Evolutionary conservation across 257 asterid species (phyloP), one percentile per base, ranked within the genome.

Genomic region (Jacaranda copaia): DNA sequence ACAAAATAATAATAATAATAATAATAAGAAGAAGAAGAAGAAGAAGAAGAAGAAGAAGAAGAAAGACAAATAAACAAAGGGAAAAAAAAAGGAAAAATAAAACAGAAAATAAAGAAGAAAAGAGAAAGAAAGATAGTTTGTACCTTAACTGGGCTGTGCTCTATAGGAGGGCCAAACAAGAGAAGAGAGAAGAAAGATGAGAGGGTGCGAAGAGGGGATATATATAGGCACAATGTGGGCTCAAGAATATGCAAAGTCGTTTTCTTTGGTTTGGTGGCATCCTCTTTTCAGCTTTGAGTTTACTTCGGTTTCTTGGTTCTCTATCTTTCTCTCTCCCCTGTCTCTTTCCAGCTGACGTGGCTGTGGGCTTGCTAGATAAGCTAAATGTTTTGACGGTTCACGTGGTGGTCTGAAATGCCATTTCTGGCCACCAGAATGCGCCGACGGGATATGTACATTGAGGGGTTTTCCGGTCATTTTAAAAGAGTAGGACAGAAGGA

Each of bases 181-280:
- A 49, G 62, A n/a, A 56, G 78, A 57, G 72, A 63, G 58, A 81
- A 80, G 91, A 84, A 84, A 67, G 80, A 0, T 0, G 2, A 0
- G 1, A 0, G 1, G 6, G 0, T 4, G 39, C 68, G 75, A n/a
- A 76, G 87, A 74, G 80, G 83, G 83, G 43, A 48, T 84, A 86
- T 86, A 56, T 85, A 82, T 77, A 84, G 85, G 75, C 70, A 32
- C 49, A 53, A 68, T 35, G 77, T 51, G 81, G 84, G 82, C 75
- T 70, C 71, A 56, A 72, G 77, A 74, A 80, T 64, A 46, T 77
- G 78, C 78, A 74, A 58, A 56, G 81, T 83, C 81, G 32, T 69
- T 85, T 81, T 81, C 81, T 70, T 62, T 58, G 7, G 73, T 78
- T 83, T 56, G 89, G 85, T 83, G 76, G 81, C 82, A 56, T 70